Evolutionary conservation across 176 grass and related monocot species (phyloP).

Genomic region (Zea luxurians): DNA sequence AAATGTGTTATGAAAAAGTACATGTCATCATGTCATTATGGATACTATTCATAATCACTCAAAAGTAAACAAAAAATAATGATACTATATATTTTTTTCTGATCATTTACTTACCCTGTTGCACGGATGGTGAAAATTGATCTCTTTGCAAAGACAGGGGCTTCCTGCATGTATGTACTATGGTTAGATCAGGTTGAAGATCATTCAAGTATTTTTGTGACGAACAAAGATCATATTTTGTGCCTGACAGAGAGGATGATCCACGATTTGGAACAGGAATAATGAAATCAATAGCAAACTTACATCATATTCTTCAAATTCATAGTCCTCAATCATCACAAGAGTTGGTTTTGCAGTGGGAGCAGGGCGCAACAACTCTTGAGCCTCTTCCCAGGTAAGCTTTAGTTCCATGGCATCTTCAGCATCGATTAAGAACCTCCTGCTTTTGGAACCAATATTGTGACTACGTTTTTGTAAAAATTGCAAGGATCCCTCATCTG

Average conservation of each 20-base stretch:
- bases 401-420: conserved; percentile 91
- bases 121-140: conserved; percentile 85
- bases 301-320: conserved; percentile 99
- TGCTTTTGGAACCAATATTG: conserved; percentile 85
- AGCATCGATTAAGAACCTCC: conserved; percentile 81
- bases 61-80: not conserved
- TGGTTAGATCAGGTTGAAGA: conserved; percentile 26
- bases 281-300: conserved; percentile 31
- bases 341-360: conserved; percentile 78
- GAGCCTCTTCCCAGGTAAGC: conserved; percentile 94
- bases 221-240: not conserved
- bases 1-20: not conserved
- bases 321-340: conserved; percentile 92
- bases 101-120: conserved; percentile 63
- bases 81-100: not conserved
- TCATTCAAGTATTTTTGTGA: not conserved
- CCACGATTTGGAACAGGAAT: conserved; percentile 5
- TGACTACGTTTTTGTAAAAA: conserved; percentile 79
- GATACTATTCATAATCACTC: not conserved
- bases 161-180: conserved; percentile 64
- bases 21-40: not conserved
- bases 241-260: conserved; percentile 6
- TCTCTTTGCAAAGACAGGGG: conserved; percentile 96
- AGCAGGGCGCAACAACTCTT: conserved; percentile 92
- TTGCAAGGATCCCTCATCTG: conserved; percentile 66